These are phyloP conservation scores for Zygoascus tannicola DNA, from an alignment of 805 yeast genomes.

Conservation along the genomic window DNA sequence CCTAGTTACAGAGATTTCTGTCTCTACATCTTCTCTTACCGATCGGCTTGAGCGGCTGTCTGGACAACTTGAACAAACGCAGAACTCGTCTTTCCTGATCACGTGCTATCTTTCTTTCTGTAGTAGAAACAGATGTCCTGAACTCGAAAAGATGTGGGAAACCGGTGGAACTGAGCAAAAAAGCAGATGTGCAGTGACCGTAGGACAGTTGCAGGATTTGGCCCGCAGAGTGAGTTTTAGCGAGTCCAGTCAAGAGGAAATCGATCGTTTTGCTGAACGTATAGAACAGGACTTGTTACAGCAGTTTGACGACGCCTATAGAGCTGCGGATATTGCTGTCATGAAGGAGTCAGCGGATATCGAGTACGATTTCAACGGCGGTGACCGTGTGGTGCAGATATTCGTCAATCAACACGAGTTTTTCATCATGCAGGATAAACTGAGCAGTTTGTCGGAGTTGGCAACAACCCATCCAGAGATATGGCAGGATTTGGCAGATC, in stretches of 20 bases:
- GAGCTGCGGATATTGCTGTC: slow-evolving; percentile 53
- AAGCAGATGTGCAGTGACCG: slow-evolving; percentile 57
- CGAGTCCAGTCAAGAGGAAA: slow-evolving; percentile 28
- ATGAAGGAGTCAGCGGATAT: slow-evolving; percentile 70
- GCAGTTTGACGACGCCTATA: slow-evolving; percentile 66
- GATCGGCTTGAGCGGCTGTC: slow-evolving; percentile 34
- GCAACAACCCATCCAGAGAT: slow-evolving; percentile 22
- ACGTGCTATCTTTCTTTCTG: slow-evolving; percentile 70
- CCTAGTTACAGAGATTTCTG: slow-evolving; percentile 23
- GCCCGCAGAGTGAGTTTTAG: slow-evolving; percentile 41
- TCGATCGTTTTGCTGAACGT: slow-evolving; percentile 63
- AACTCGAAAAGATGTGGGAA: slow-evolving; percentile 50
- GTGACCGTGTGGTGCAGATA: slow-evolving; percentile 68
- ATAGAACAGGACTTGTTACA: slow-evolving; percentile 66
- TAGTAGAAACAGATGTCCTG: slow-evolving; percentile 42
- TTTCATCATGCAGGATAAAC: slow-evolving; percentile 42
- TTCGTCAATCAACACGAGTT: slow-evolving; percentile 74
- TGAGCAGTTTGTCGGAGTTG: slow-evolving; percentile 27
- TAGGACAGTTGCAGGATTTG: slow-evolving; percentile 54
- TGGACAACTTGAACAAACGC: slow-evolving; percentile 62
- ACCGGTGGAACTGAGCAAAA: slow-evolving; percentile 38
- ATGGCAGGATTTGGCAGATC: slow-evolving; percentile 57
- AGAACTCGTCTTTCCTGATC: slow-evolving; percentile 61
- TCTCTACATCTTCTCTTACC: slow-evolving; percentile 24
- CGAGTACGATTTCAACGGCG: slow-evolving; percentile 74